Conservation (phyloP, 345 rosid genomes). For the Brassica cretica region DNA sequence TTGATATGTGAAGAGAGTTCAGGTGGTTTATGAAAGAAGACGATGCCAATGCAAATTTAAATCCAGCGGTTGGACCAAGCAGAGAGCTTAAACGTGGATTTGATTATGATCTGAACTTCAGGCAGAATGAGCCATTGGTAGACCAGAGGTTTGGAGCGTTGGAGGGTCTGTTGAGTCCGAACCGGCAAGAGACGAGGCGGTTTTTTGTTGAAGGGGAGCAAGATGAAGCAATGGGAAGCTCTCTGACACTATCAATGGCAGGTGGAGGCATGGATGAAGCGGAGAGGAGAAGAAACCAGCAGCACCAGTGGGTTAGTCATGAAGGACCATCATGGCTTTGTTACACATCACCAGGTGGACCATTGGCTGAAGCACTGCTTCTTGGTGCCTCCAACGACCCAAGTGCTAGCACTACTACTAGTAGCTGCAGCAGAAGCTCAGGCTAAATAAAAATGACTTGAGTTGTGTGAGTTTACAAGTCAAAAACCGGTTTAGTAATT, state of each 20-base stretch:
- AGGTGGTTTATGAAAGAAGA: slow-evolving; percentile 79
- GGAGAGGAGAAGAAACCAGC: slow-evolving; percentile 41
- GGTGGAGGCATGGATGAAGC: slow-evolving; percentile 47
- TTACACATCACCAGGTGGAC: slow-evolving; percentile 48
- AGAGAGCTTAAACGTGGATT: slow-evolving; percentile 37
- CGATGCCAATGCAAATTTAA: slow-evolving; percentile 40
- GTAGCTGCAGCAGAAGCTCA: slow-evolving; percentile 44
- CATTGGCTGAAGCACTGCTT: slow-evolving; percentile 51
- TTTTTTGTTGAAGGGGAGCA: slow-evolving; percentile 64
- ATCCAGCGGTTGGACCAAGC: slow-evolving; percentile 44
- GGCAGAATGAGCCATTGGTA: slow-evolving; percentile 39
- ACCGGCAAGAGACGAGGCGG: slow-evolving; percentile 60
- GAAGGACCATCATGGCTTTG: slow-evolving; percentile 42
- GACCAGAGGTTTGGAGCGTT: slow-evolving; percentile 42
- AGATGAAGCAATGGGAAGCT: slow-evolving; percentile 39
- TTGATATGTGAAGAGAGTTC: slow-evolving; percentile 58
- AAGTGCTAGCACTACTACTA: slow-evolving; percentile 38
- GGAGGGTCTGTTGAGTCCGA: slow-evolving; percentile 38
- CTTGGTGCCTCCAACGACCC: slow-evolving; percentile 44
- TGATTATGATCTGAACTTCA: slow-evolving; percentile 24
- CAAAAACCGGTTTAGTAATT: slow-evolving; percentile 22
- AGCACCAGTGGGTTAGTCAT: slow-evolving; percentile 38
- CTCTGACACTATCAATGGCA: slow-evolving; percentile 65
- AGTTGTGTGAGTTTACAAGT: slow-evolving; percentile 21
- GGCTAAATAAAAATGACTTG: not conserved